Evolutionary conservation across 1,284 basidiomycete species (phyloP).

Genomic region (Stygiomarasmius scandens): DNA sequence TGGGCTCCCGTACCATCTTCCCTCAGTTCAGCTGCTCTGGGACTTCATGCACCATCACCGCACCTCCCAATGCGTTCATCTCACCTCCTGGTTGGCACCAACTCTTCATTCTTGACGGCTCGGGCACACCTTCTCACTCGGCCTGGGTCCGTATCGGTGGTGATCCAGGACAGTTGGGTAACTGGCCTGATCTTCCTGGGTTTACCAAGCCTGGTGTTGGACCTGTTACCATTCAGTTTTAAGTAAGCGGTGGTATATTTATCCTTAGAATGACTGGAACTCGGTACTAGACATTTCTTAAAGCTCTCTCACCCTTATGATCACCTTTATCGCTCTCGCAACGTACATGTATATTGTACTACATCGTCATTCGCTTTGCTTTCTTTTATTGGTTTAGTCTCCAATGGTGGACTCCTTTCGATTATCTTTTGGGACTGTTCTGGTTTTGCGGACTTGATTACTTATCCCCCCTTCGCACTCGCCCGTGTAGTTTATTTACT

Average conservation of each 20-base stretch:
- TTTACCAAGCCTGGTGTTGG: constrained; percentile 47
- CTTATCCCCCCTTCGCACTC: no score
- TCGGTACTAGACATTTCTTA: no score
- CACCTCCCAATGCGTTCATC: constrained; percentile 51
- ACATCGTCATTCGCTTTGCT: no score
- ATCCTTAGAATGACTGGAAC: no score
- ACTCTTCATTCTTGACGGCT: constrained; percentile 56
- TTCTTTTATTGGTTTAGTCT: no score
- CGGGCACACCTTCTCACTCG: constrained; percentile 53
- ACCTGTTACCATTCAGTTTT: not conserved
- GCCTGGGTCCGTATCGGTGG: constrained; percentile 59
- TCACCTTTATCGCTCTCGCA: no score
- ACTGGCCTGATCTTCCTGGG: constrained; percentile 54
- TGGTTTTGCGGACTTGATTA: no score
- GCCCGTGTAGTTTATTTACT: no score
- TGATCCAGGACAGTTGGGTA: constrained; percentile 52
- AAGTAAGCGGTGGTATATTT: not conserved
- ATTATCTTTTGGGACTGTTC: no score
- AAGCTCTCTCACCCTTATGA: no score
- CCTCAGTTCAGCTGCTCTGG: constrained; percentile 52
- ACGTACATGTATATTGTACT: no score
- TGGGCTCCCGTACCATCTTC: constrained; percentile 58
- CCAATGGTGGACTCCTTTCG: no score
- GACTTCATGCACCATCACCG: constrained; percentile 50
- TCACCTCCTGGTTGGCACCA: constrained; percentile 62